These are phyloP conservation scores for Pythium brachiatum DNA, from an alignment of 352 stramenopile species.

Conservation along the genomic window DNA sequence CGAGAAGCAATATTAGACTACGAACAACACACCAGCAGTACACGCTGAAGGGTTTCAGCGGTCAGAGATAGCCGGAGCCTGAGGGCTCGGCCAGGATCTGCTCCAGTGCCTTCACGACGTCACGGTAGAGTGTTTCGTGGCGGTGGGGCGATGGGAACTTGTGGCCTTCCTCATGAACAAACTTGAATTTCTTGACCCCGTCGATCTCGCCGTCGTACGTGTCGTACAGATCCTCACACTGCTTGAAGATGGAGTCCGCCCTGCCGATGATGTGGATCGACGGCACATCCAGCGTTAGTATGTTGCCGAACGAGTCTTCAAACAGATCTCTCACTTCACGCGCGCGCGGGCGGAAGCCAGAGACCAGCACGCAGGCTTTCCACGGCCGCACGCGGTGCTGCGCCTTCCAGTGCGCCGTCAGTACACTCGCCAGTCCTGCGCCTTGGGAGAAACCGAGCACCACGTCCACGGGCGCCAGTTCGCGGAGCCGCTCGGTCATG, in stretches of 20 bases:
- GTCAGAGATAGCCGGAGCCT: neutral
- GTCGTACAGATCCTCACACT: conserved; percentile 50
- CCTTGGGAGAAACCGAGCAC: conserved; percentile 78
- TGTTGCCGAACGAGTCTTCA: conserved; percentile 33
- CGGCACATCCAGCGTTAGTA: conserved; percentile 42
- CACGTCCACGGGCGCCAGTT: conserved; percentile 52
- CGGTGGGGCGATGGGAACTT: conserved; percentile 59
- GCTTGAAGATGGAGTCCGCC: conserved; percentile 38
- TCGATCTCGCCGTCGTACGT: conserved; percentile 34
- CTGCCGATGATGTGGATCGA: conserved; percentile 70
- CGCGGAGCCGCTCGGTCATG: conserved; percentile 45
- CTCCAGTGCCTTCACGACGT: conserved; percentile 46
- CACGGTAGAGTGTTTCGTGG: conserved; percentile 44
- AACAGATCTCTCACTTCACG: conserved; percentile 52
- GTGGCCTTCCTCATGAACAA: conserved; percentile 79
- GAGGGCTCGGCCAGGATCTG: conserved; percentile 24
- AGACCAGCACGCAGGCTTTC: conserved; percentile 62
- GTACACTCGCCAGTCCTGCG: conserved; percentile 45
- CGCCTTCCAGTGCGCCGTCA: conserved; percentile 61
- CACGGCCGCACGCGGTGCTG: conserved; percentile 44
- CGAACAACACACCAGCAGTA: neutral
- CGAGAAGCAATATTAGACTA: conserved; percentile 50
- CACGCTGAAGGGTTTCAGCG: neutral
- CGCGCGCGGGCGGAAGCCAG: conserved; percentile 52
- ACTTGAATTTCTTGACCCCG: conserved; percentile 34